Conservation (phyloP, 2,329 filamentous ascomycete genomes). For the Fusarium sp. region DNA sequence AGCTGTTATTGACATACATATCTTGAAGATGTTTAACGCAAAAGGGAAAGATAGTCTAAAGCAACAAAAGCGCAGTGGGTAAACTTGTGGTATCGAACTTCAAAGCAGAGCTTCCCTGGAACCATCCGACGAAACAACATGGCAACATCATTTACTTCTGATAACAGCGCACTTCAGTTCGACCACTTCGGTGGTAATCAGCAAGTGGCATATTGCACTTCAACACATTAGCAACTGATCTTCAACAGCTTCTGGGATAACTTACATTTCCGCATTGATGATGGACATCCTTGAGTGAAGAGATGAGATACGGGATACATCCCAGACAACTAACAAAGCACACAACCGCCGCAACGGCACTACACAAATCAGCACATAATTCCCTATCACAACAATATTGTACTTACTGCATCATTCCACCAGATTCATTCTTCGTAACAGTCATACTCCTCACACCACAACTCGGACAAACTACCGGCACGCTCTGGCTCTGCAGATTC, state of each 20-base stretch:
- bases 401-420: conserved; percentile 36
- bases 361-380: background rate
- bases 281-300: conserved; percentile 35
- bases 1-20: background rate
- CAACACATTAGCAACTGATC: background rate
- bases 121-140: too few species aligned
- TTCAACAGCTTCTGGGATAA: background rate
- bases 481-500: conserved; percentile 23
- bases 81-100: conserved; percentile 12
- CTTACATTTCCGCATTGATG: conserved; percentile 39
- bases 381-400: too few species aligned
- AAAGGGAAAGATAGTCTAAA: background rate
- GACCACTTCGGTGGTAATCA: conserved; percentile 35
- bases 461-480: conserved; percentile 32
- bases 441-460: conserved; percentile 28
- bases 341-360: conserved; percentile 31
- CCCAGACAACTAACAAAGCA: conserved; percentile 36
- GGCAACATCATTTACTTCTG: background rate
- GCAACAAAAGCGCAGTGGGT: background rate
- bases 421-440: conserved; percentile 5
- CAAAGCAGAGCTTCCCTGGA: background rate
- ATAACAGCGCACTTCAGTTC: conserved; percentile 31
- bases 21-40: background rate
- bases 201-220: conserved; percentile 38
- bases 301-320: conserved; percentile 37